Percentiles rank a stretch among this genome's conserved stretches.
phyloP scores from a whole-genome alignment of 2,329 filamentous ascomycete genomes.

The Alternaria sp. region DNA sequence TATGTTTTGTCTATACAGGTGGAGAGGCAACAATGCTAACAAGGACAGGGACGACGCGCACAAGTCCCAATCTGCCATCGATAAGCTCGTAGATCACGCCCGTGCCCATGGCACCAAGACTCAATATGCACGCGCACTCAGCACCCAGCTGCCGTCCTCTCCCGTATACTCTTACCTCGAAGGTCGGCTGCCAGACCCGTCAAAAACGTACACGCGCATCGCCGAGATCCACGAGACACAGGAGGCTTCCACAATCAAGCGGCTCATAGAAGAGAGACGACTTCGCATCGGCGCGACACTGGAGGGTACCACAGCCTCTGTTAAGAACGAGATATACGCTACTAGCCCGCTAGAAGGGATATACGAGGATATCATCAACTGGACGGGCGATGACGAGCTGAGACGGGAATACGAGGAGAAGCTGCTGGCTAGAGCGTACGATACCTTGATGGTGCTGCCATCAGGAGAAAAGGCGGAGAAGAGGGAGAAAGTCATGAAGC shows the following conservation, averaged over 20 bases:
- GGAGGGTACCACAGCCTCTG: constrained; percentile 82
- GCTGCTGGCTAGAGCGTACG: constrained; percentile 79
- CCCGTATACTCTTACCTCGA: constrained; percentile 83
- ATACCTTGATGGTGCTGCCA: constrained; percentile 74
- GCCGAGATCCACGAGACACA: constrained; percentile 83
- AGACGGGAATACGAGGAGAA: constrained; percentile 90
- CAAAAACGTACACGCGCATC: constrained; percentile 79
- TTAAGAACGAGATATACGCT: constrained; percentile 81
- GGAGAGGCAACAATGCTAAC: constrained; percentile 10
- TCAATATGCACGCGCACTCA: constrained; percentile 78
- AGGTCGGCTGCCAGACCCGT: constrained; percentile 80
- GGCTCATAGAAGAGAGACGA: constrained; percentile 84
- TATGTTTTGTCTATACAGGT: background rate
- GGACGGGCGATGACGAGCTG: constrained; percentile 84
- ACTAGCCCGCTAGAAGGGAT: constrained; percentile 79
- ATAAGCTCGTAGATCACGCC: constrained; percentile 79
- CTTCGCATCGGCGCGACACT: constrained; percentile 86
- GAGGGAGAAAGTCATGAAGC: constrained; percentile 72
- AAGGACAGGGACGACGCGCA: constrained; percentile 61
- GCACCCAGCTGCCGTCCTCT: constrained; percentile 78
- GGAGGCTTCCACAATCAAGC: constrained; percentile 89
- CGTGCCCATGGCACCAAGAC: constrained; percentile 72
- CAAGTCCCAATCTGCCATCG: constrained; percentile 68
- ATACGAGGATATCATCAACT: constrained; percentile 85
- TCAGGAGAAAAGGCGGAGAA: constrained; percentile 72